Conservation (phyloP, 2,329 filamentous ascomycete species). For the Calonectria pteridis region DNA sequence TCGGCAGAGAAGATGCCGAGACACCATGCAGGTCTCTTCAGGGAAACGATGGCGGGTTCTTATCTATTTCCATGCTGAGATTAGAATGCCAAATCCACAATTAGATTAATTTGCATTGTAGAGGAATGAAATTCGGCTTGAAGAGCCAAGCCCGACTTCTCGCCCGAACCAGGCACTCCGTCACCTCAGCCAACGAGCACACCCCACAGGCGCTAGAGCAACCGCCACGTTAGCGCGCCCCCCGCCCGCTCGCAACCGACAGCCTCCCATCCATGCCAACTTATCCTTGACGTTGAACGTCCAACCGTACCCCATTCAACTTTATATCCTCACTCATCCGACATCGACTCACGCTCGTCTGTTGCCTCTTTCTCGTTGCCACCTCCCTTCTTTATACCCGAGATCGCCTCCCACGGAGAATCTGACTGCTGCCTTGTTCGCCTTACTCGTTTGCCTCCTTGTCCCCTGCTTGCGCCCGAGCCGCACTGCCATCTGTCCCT, state of each 20-base stretch:
- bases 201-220: constrained; percentile 41
- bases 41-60: not conserved
- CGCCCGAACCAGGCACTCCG: constrained; percentile 11
- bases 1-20: not conserved
- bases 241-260: constrained; percentile 9
- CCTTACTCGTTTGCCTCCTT: constrained; percentile 12
- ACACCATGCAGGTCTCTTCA: not conserved
- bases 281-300: constrained; percentile 22
- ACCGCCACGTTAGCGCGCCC: constrained; percentile 40
- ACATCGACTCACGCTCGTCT: not conserved
- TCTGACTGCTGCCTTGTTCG: constrained; percentile 8
- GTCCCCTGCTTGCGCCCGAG: constrained; percentile 18
- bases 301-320: constrained; percentile 35
- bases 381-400: not conserved
- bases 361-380: not conserved
- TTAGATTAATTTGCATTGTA: not conserved
- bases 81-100: not conserved
- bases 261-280: constrained; percentile 12
- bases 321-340: constrained; percentile 17
- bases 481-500: constrained; percentile 25
- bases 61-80: not conserved
- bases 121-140: not conserved
- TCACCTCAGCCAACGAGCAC: constrained; percentile 31
- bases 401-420: not conserved
- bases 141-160: not conserved